Evolutionary conservation across 768 basidiomycete species (phyloP).

Genomic region (Infundibulicybe gibba): DNA sequence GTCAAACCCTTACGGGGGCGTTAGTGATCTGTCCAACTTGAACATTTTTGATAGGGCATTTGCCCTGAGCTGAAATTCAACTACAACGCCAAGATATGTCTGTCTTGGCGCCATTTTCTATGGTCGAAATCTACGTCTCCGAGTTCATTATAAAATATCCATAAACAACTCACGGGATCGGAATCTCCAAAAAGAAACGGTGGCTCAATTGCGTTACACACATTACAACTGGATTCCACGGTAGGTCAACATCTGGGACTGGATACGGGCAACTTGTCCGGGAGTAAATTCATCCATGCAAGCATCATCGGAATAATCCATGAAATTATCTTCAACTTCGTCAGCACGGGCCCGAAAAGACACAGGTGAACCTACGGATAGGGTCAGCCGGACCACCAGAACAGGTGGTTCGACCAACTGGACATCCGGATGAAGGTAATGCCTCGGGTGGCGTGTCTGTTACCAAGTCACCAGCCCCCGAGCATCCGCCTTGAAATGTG

Average conservation of each 20-base stretch:
- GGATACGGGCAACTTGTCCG: slow-evolving; percentile 29
- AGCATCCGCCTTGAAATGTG: slow-evolving; percentile 32
- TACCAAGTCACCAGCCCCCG: slow-evolving; percentile 31
- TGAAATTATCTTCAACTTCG: slow-evolving; percentile 24
- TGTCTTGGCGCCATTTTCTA: too few relatives aligned
- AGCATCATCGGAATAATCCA: slow-evolving; percentile 36
- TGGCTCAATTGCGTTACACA: not conserved
- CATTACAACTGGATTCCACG: slow-evolving; percentile 2
- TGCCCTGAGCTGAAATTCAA: too few relatives aligned
- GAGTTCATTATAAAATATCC: too few relatives aligned
- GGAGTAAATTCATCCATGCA: slow-evolving; percentile 35
- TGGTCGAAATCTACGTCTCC: too few relatives aligned
- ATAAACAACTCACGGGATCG: too few relatives aligned
- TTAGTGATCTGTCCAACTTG: too few relatives aligned
- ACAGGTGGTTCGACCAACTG: slow-evolving; percentile 24
- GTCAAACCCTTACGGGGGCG: too few relatives aligned
- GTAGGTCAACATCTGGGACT: slow-evolving; percentile 28
- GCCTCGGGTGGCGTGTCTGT: slow-evolving; percentile 32
- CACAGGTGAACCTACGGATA: slow-evolving; percentile 16
- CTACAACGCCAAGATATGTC: too few relatives aligned
- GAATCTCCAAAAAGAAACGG: too few relatives aligned
- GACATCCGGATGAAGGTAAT: slow-evolving; percentile 25
- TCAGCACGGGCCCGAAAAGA: not conserved
- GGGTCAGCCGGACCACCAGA: slow-evolving; percentile 29
- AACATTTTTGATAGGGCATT: too few relatives aligned